Conservation (phyloP, 148 eudicot genomes). For the Cornus suecica region DNA sequence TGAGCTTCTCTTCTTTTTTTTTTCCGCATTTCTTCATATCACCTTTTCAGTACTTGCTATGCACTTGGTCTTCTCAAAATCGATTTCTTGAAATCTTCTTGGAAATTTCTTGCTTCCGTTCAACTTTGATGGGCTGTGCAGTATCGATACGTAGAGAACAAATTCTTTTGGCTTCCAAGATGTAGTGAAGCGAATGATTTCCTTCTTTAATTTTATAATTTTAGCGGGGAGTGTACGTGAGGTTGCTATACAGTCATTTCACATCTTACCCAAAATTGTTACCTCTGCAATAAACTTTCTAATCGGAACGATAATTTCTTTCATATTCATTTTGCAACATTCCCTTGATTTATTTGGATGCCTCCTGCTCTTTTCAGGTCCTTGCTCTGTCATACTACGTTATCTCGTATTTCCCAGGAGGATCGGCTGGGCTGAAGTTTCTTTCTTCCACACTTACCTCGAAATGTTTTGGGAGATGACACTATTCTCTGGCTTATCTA, state of each 20-base stretch:
- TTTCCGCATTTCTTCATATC: background rate
- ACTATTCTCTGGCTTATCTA: background rate
- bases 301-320: background rate
- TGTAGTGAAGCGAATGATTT: background rate
- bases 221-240: background rate
- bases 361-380: constrained; percentile 27
- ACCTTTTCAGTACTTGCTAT: background rate
- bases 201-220: background rate
- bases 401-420: constrained; percentile 67
- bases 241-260: background rate
- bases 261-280: background rate
- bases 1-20: background rate
- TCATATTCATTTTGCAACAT: background rate
- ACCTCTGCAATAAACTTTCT: background rate
- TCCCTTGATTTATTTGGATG: background rate
- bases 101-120: background rate
- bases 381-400: constrained; percentile 53
- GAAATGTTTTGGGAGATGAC: constrained; percentile 58
- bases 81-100: background rate
- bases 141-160: background rate
- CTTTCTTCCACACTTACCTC: constrained; percentile 48
- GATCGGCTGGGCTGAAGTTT: constrained; percentile 52
- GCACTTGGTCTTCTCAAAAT: background rate
- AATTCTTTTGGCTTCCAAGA: background rate
- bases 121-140: background rate